Conservation (phyloP, 1,284 basidiomycete species). For the Apiotrichum gamsii region DNA sequence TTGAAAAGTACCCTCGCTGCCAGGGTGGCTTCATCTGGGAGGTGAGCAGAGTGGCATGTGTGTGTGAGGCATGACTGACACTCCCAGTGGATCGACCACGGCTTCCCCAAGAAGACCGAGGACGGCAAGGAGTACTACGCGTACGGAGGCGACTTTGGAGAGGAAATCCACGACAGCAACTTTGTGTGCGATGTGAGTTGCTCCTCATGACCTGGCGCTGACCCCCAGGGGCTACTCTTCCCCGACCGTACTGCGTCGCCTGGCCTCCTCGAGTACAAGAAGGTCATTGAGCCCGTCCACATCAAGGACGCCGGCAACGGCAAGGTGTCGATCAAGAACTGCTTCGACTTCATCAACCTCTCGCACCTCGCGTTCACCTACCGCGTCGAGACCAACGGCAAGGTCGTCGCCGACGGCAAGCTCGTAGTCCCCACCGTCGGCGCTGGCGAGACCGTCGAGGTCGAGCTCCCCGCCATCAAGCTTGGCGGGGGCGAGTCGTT, state of each 20-base stretch:
- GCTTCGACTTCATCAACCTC: constrained; percentile 14
- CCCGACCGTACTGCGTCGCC: constrained; percentile 22
- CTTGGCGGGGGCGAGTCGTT: background rate
- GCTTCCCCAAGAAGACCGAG: constrained; percentile 1
- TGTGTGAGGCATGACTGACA: no score
- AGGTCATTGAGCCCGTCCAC: constrained; percentile 17
- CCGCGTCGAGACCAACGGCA: constrained; percentile 13
- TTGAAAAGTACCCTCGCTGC: constrained; percentile 17
- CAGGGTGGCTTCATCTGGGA: constrained; percentile 22
- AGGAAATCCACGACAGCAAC: constrained; percentile 21
- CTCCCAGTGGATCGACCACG: constrained; percentile 24
- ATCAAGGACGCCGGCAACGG: background rate
- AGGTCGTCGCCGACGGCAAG: constrained; percentile 5
- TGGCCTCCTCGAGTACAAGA: constrained; percentile 17
- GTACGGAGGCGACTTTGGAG: constrained; percentile 22
- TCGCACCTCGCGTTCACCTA: constrained; percentile 15
- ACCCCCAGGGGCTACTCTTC: constrained; percentile 24
- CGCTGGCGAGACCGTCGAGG: background rate
- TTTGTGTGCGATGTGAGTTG: constrained; percentile 21
- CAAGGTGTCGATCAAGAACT: constrained; percentile 4
- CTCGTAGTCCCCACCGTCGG: constrained; percentile 4
- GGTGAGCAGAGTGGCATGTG: constrained; percentile 17
- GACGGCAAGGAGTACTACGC: constrained; percentile 10
- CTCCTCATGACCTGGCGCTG: no score
- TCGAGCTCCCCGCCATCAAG: constrained; percentile 3